Evolutionary conservation across 345 rosid species (phyloP).

Genomic region (Eucalyptus pauciflora): DNA sequence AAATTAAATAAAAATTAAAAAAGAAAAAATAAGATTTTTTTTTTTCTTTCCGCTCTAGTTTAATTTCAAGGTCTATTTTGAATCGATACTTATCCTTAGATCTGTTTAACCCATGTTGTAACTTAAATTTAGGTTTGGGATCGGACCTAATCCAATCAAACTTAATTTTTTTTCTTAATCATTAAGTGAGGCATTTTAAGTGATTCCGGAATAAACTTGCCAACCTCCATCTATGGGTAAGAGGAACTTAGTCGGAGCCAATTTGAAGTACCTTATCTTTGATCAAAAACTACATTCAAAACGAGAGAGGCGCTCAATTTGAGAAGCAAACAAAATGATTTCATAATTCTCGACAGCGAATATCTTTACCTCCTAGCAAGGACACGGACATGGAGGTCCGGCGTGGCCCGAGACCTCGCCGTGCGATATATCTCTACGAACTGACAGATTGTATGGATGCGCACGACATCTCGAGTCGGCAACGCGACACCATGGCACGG

Average conservation of each 20-base stretch:
- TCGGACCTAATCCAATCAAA: no score
- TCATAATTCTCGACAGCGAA: neutral
- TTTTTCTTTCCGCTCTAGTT: no score
- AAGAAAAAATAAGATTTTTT: rapidly evolving
- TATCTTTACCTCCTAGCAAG: neutral
- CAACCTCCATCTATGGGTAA: neutral
- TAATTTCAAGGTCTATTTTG: rapidly evolving
- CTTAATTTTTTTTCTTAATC: neutral
- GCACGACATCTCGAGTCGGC: neutral
- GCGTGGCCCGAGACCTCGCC: neutral
- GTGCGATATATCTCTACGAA: neutral
- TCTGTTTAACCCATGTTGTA: rapidly evolving
- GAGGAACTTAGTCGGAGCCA: neutral
- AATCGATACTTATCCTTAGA: rapidly evolving
- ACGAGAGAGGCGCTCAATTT: neutral
- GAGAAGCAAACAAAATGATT: neutral
- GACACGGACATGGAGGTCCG: neutral
- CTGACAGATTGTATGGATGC: neutral
- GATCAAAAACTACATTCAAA: neutral
- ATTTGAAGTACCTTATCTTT: neutral
- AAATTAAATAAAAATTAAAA: neutral
- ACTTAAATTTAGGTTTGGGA: no score
- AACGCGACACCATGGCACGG: neutral
- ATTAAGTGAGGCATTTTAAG: neutral
- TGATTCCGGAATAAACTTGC: neutral